Evolutionary conservation across 257 asterid species (phyloP), one percentile per base, ranked within the genome.

Genomic region (Pogostemon cablin): DNA sequence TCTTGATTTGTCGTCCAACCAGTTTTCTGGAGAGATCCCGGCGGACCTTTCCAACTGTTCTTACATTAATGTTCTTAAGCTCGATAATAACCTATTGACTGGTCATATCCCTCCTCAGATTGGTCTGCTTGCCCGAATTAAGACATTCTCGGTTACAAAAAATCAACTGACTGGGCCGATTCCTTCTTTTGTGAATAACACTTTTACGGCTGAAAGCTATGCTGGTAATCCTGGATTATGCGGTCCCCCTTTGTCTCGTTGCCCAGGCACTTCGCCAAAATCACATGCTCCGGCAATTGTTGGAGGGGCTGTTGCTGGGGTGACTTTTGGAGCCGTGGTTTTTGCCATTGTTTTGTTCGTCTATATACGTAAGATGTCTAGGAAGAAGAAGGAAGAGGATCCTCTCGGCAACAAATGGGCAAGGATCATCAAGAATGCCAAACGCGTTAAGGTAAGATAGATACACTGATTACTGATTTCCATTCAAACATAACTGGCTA

Each of bases 1-100:
- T 25, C 95, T 92, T 40, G 96, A 92, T 71, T 92, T 92, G 74
- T 92, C 98, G n/a, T 84, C 86, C 73, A 92, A 92, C 74, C 73
- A 72, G 1, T 71, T 92, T 9, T 81, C 90, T 0, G 98, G 98
- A 72, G 74, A 62, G 71, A 90, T 92, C 15, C 98, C 97, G 0
- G 71, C 0, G n/a, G 34, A 74, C 67, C 76, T 92, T 59, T 80
- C 87, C 0, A 85, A 86, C 44, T 88, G 95, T 79, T 59, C 80
- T 4, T 92, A 10, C 68, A 55, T 92, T 42, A 92, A 92, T 71
- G 2, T 6, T 25, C 72, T 92, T 9, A 85, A 48, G 49, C 95
- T 92, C 1, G 84, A 85, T 77, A 68, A 69, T 85, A 92, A 91
- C 81, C 86, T 39, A 32, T 76, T 85, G 68, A 75, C 79, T 0